phyloP scores from a whole-genome alignment of 2,329 filamentous ascomycete species.

The Nemania abortiva region DNA sequence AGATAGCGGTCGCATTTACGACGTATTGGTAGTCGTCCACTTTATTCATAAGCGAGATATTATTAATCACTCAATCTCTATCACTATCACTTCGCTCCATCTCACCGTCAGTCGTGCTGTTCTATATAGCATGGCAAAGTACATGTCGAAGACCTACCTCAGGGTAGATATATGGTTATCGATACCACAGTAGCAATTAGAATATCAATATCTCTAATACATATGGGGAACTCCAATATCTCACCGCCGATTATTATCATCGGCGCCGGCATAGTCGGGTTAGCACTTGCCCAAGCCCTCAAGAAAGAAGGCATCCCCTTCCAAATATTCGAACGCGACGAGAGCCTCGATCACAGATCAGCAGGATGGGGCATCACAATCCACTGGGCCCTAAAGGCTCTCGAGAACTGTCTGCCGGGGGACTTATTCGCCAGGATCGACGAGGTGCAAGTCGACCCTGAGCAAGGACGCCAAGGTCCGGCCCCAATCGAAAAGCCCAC shows the following conservation, averaged over 20 bases:
- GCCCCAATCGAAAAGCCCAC: not conserved
- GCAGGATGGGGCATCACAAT: conserved; percentile 29
- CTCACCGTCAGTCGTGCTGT: not conserved
- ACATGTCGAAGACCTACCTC: not conserved
- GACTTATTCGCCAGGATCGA: conserved; percentile 13
- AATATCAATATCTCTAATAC: not conserved
- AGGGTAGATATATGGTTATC: not conserved
- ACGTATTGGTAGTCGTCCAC: not conserved
- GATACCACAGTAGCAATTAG: too few species aligned
- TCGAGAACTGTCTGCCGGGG: conserved; percentile 15
- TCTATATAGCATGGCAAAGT: not conserved
- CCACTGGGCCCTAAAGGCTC: conserved; percentile 24
- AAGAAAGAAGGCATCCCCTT: conserved; percentile 29
- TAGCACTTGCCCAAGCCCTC: conserved; percentile 27
- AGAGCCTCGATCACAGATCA: conserved; percentile 3
- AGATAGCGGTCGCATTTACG: not conserved
- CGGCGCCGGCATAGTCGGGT: conserved; percentile 28
- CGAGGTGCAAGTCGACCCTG: conserved; percentile 25
- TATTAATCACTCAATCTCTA: not conserved
- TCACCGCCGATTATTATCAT: conserved; percentile 14
- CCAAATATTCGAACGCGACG: conserved; percentile 28
- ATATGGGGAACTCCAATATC: not conserved
- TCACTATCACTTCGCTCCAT: not conserved
- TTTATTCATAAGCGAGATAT: not conserved
- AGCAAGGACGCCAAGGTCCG: conserved; percentile 27